A percentile compares a stretch with the other conserved stretches of the same genome.
These are phyloP conservation scores for Daldinia caldariorum DNA, from an alignment of 495 filamentous ascomycete genomes.

Conservation along the genomic window DNA sequence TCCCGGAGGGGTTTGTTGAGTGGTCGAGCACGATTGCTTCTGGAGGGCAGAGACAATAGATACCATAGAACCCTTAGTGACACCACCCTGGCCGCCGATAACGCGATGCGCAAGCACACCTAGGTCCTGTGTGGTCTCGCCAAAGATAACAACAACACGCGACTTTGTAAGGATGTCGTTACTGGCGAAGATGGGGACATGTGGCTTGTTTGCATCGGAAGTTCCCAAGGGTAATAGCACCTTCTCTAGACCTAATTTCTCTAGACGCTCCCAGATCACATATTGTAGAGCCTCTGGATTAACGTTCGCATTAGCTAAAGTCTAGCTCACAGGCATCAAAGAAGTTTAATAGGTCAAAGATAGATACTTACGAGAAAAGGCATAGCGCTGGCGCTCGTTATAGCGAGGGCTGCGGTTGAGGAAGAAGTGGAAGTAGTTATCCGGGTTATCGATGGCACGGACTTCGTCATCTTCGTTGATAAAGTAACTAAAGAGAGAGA, in stretches of 20 bases:
- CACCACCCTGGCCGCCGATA: conserved; percentile 64
- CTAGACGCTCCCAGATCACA: conserved; percentile 69
- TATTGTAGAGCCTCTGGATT: conserved; percentile 68
- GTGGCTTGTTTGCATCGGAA: conserved; percentile 57
- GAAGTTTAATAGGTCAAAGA: not conserved
- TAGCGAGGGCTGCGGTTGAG: conserved; percentile 74
- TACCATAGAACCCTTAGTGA: conserved; percentile 73
- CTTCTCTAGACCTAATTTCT: conserved; percentile 62
- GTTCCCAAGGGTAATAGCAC: conserved; percentile 67
- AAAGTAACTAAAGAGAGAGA: conserved; percentile 64
- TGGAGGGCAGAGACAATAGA: conserved; percentile 66
- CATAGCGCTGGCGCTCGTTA: conserved; percentile 75
- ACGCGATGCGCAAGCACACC: conserved; percentile 78
- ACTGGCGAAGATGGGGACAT: conserved; percentile 75
- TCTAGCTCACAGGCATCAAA: not conserved
- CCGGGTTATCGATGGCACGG: conserved; percentile 69
- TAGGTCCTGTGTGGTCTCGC: conserved; percentile 74
- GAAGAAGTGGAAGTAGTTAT: conserved; percentile 76
- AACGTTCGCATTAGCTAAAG: not conserved
- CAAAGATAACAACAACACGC: conserved; percentile 78
- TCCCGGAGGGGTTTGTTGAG: conserved; percentile 51
- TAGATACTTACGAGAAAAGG: conserved; percentile 68
- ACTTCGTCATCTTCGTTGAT: conserved; percentile 78
- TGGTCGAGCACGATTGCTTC: conserved; percentile 42
- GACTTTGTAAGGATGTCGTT: conserved; percentile 63